Evolutionary conservation across 805 yeast species (phyloP).

Genomic region (Candida insectorum): DNA sequence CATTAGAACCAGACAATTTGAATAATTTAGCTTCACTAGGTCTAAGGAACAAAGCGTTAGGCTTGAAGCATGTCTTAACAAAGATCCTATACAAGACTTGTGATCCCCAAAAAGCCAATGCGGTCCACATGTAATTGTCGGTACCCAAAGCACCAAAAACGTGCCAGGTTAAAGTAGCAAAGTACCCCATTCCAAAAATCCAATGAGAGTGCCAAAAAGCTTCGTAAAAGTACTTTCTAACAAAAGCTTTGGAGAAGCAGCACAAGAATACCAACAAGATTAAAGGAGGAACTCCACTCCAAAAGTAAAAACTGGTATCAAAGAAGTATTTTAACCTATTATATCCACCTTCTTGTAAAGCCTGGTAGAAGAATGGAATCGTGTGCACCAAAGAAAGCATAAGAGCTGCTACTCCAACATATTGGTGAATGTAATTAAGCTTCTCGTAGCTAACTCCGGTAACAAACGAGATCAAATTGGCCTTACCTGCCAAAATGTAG

Average conservation of each 20-base stretch:
- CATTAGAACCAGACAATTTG: conserved; percentile 19
- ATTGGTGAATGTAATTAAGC: conserved; percentile 50
- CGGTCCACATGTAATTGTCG: conserved; percentile 46
- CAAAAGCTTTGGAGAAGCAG: conserved; percentile 35
- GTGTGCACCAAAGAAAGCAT: conserved; percentile 48
- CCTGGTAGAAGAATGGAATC: conserved; percentile 47
- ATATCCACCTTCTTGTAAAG: conserved; percentile 47
- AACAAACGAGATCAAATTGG: conserved; percentile 44
- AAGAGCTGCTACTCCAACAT: conserved; percentile 39
- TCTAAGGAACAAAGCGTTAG: conserved; percentile 37
- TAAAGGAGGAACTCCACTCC: conserved; percentile 49
- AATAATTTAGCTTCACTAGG: conserved; percentile 31
- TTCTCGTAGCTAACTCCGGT: conserved; percentile 58
- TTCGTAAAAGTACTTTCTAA: conserved; percentile 45
- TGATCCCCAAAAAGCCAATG: conserved; percentile 48
- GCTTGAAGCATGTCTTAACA: conserved; percentile 45
- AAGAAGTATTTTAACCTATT: conserved; percentile 15
- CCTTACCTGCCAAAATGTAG: conserved; percentile 49
- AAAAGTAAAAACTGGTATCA: conserved; percentile 16
- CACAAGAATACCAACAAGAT: conserved; percentile 43
- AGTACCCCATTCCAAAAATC: conserved; percentile 48
- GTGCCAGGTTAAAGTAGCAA: conserved; percentile 47
- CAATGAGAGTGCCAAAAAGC: conserved; percentile 51
- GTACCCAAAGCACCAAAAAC: conserved; percentile 29
- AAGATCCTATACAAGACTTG: conserved; percentile 47